Base-by-base conservation (phyloP, 2,329 filamentous ascomycete genomes). In the Sporothrix pallida region DNA sequence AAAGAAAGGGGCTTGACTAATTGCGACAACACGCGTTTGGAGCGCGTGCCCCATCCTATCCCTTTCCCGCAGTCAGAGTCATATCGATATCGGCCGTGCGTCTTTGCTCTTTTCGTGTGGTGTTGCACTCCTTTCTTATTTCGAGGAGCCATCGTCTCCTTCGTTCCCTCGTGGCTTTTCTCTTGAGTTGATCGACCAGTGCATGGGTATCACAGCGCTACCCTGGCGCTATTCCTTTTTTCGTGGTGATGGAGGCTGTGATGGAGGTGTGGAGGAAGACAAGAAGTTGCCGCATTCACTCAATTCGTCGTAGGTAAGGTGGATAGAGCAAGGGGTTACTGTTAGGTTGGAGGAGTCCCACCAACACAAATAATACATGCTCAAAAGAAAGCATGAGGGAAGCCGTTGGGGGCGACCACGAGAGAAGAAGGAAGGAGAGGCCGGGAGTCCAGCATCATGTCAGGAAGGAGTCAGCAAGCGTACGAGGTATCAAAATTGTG, bases 241-340 rank as follows among this genome's bases (percentile, higher is more conserved):
- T 44, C 42, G 62, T 67, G 42, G 62, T 67, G 62, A 65, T 13
- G 42, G 60, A 65, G 60, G 60, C 52, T 56, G 52, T 56, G n/a
- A 65, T 6, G 42, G 60, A 65, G 60, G 60, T 65, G 62, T 65
- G 62, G 62, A 65, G 60, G 60, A 48, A 65, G 60, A 42, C 46
- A 12, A 65, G 37, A 48, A 48, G 44, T 46, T 42, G 42, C 62
- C 62, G 62, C 42, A 26, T 12, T 48, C 5, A 3, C 31, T 37
- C 31, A 37, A 37, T 37, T 37, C 31, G 31, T 5, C 31, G 31
- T 26, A 26, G 42, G n/a, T 37, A 37, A 7, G 42, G 26, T 65
- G 44, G 60, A 44, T 3, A 63, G 31, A 65, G 42, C 58, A 37
- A 62, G 58, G 58, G 58, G 54, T 31, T 26, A 37, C 15, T 17